Evolutionary conservation across 352 stramenopile genomes (phyloP).

Genomic region (Paralagenidium karlingii): DNA sequence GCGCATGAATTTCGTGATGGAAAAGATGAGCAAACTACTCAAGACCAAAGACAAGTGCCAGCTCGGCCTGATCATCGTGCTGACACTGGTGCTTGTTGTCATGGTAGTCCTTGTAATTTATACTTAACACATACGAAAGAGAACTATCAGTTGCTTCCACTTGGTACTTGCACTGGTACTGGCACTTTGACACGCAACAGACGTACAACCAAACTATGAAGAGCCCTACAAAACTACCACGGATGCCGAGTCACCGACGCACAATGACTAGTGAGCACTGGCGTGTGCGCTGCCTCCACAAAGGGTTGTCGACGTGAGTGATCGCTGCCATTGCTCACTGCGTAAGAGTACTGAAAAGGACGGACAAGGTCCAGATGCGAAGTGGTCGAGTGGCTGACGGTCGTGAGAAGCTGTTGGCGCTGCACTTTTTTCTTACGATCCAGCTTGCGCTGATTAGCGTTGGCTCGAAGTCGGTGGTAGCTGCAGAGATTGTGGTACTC

Average conservation of each 20-base stretch:
- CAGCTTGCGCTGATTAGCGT: constrained; percentile 72
- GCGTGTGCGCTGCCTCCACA: too few species aligned
- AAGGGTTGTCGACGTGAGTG: too few species aligned
- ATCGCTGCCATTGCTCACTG: too few species aligned
- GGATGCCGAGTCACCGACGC: too few species aligned
- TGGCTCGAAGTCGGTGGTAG: constrained; percentile 63
- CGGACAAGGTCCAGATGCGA: too few species aligned
- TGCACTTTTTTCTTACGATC: constrained; percentile 77
- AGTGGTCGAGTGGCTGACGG: too few species aligned
- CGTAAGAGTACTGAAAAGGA: too few species aligned
- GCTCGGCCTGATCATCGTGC: constrained; percentile 57
- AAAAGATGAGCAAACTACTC: constrained; percentile 50
- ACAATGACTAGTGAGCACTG: too few species aligned
- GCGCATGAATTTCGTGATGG: constrained; percentile 79
- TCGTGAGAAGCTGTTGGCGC: constrained; percentile 13
- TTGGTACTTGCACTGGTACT: not conserved
- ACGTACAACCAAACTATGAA: not conserved
- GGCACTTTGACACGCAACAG: not conserved
- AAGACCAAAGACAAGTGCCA: constrained; percentile 82
- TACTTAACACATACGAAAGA: constrained; percentile 21
- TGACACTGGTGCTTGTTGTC: constrained; percentile 45
- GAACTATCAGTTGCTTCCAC: not conserved
- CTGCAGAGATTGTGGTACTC: constrained; percentile 79
- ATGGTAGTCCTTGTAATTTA: constrained; percentile 81
- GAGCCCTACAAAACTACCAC: too few species aligned